A percentile compares a stretch with the other conserved stretches of the same genome.
Conservation (phyloP, 2,329 filamentous ascomycete genomes). For the Cladorrhinum sp. region DNA sequence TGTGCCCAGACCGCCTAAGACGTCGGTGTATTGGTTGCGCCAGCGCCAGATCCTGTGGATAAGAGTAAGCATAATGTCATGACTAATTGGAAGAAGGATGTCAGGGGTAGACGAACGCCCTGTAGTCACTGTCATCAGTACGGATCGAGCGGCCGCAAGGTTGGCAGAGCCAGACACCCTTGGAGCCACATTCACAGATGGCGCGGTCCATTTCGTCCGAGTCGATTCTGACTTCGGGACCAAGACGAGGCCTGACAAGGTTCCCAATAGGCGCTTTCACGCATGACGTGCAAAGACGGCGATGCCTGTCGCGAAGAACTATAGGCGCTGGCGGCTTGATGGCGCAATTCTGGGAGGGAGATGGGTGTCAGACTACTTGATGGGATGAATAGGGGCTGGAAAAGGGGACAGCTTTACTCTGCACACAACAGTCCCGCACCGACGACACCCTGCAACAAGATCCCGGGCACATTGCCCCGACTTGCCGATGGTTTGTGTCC, state of each 20-base stretch:
- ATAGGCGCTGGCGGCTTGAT: slow-evolving; percentile 73
- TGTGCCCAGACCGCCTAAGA: slow-evolving; percentile 75
- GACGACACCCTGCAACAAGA: slow-evolving; percentile 78
- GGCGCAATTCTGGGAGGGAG: slow-evolving; percentile 71
- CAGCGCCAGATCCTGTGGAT: slow-evolving; percentile 73
- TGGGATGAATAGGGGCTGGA: slow-evolving; percentile 9
- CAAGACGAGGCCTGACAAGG: slow-evolving; percentile 46
- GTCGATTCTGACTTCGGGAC: slow-evolving; percentile 47
- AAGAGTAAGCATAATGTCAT: background rate
- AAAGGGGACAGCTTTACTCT: slow-evolving; percentile 58
- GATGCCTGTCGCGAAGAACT: slow-evolving; percentile 70
- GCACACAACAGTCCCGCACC: slow-evolving; percentile 75
- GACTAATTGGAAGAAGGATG: background rate
- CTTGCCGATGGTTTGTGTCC: slow-evolving; percentile 57
- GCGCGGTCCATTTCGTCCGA: slow-evolving; percentile 55
- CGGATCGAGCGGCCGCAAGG: slow-evolving; percentile 74
- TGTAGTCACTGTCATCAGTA: slow-evolving; percentile 57
- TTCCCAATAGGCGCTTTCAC: slow-evolving; percentile 64
- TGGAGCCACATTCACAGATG: slow-evolving; percentile 51
- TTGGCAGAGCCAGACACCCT: slow-evolving; percentile 79
- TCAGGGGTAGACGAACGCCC: slow-evolving; percentile 43
- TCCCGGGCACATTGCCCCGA: slow-evolving; percentile 79
- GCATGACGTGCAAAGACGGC: slow-evolving; percentile 76
- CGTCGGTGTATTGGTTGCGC: slow-evolving; percentile 79
- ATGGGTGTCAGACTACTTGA: background rate